Evolutionary conservation across 768 basidiomycete genomes (phyloP).

Genomic region (Tulasnella sp.): DNA sequence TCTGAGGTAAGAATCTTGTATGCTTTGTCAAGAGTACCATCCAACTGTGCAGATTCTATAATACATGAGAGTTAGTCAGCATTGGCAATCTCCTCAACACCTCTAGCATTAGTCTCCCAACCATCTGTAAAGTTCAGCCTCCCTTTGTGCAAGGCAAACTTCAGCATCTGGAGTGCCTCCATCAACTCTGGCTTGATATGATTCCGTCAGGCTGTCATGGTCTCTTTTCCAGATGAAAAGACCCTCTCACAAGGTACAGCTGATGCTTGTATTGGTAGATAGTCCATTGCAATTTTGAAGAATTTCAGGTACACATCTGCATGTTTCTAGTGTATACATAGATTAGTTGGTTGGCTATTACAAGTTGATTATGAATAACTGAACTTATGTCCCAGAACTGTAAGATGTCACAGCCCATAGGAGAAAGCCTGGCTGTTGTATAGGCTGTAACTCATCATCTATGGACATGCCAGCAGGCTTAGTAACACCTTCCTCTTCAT

Average conservation of each 20-base stretch:
- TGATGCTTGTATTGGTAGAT: conserved; percentile 22
- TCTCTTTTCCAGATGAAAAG: conserved; percentile 20
- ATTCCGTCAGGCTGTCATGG: conserved; percentile 1
- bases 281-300: conserved; percentile 19
- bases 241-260: conserved; percentile 22
- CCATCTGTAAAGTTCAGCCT: conserved; percentile 12
- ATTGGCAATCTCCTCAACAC: too few species aligned
- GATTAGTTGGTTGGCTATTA: neutral
- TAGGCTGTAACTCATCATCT: conserved; percentile 1
- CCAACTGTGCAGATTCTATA: too few species aligned
- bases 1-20: too few species aligned
- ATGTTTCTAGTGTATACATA: neutral
- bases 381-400: conserved; percentile 9
- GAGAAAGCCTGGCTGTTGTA: neutral
- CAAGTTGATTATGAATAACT: neutral
- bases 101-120: too few species aligned
- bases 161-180: conserved; percentile 22
- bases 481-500: neutral
- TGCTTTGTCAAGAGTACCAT: too few species aligned
- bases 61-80: too few species aligned
- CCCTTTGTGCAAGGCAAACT: conserved; percentile 18
- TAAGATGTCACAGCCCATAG: neutral
- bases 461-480: neutral
- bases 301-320: neutral
- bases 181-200: conserved; percentile 16